Percentiles rank a stretch among this genome's conserved stretches.
Evolutionary conservation across 176 grass and related monocot species (phyloP).

Genomic region (Leersia perrieri): DNA sequence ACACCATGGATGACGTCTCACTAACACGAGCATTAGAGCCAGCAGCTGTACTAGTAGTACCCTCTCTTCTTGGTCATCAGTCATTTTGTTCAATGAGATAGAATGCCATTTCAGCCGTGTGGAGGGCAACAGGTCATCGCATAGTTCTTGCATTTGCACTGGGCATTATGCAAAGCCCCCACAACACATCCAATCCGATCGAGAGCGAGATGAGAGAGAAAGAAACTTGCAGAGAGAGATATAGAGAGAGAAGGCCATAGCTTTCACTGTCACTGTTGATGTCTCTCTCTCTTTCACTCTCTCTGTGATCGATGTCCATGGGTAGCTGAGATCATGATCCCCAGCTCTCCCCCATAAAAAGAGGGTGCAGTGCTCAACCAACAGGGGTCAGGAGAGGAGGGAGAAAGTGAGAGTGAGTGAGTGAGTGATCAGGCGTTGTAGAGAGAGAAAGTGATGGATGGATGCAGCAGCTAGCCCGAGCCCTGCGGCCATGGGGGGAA

Average conservation of each 20-base stretch:
- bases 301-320: background rate
- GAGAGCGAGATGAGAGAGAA: slow-evolving; percentile 24
- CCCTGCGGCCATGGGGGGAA: slow-evolving; percentile 62
- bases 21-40: background rate
- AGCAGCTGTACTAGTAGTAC: background rate
- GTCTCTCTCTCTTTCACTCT: slow-evolving; percentile 21
- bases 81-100: background rate
- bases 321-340: background rate
- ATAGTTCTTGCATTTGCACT: background rate
- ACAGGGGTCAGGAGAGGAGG: slow-evolving; percentile 22
- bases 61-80: background rate
- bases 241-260: background rate
- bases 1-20: background rate
- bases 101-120: background rate
- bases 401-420: background rate
- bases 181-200: slow-evolving; percentile 47
- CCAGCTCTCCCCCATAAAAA: slow-evolving; percentile 48
- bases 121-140: background rate
- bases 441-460: background rate
- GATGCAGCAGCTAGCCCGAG: slow-evolving; percentile 17
- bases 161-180: slow-evolving; percentile 23
- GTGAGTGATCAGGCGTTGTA: background rate
- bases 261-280: background rate
- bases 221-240: background rate
- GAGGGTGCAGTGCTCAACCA: slow-evolving; percentile 38